Evolutionary conservation across 179 eudicot species (phyloP).

Genomic region (Camellia oleifera): DNA sequence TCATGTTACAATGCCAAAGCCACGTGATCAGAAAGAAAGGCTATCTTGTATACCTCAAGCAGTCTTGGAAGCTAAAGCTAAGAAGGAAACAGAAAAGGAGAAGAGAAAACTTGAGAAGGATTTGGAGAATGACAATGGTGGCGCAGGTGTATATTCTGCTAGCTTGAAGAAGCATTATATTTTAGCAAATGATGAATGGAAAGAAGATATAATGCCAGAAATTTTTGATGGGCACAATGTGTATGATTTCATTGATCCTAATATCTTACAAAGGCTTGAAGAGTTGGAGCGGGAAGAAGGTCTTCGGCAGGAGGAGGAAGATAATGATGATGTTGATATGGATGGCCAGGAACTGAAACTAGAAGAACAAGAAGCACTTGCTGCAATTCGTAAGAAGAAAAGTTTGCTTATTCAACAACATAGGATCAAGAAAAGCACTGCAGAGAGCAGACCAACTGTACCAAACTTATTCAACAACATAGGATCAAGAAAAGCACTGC

Average conservation of each 20-base stretch:
- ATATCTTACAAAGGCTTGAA: constrained; percentile 75
- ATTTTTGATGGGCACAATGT: constrained; percentile 92
- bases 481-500: constrained; percentile 85
- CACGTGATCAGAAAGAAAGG: constrained; percentile 78
- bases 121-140: constrained; percentile 38
- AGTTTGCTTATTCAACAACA: constrained; percentile 76
- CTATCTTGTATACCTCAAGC: constrained; percentile 85
- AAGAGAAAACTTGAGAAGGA: constrained; percentile 74
- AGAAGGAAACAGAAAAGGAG: constrained; percentile 46
- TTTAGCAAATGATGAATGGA: constrained; percentile 84
- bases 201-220: constrained; percentile 83
- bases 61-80: constrained; percentile 70
- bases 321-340: constrained; percentile 68
- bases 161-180: constrained; percentile 51
- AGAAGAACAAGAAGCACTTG: constrained; percentile 62
- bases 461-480: constrained; percentile 84
- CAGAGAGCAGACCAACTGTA: constrained; percentile 68
- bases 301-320: constrained; percentile 57
- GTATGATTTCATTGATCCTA: constrained; percentile 84
- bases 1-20: constrained; percentile 87
- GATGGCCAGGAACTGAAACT: constrained; percentile 65
- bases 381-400: constrained; percentile 74
- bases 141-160: not conserved
- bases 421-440: constrained; percentile 82
- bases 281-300: constrained; percentile 91